These are phyloP conservation scores for Carex pumila DNA, from an alignment of 176 grass and related monocot species.

Conservation along the genomic window DNA sequence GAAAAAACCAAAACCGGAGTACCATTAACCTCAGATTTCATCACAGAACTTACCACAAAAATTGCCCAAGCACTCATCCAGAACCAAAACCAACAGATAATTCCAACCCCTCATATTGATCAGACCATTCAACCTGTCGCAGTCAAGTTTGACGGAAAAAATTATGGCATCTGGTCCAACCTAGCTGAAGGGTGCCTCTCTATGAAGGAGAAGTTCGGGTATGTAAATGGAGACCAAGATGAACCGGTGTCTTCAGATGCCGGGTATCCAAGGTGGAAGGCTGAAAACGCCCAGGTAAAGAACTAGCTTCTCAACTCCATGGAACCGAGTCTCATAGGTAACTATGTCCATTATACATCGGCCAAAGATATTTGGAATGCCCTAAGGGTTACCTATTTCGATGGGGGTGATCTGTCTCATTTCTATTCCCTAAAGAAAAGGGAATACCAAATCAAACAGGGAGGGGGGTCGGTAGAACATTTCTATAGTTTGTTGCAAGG, in stretches of 20 bases:
- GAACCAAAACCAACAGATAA: neutral
- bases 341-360: neutral
- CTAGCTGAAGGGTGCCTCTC: neutral
- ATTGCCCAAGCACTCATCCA: neutral
- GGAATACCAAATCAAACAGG: neutral
- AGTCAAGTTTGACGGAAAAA: neutral
- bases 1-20: neutral
- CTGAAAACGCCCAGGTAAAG: conserved; percentile 1
- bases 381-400: neutral
- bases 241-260: neutral
- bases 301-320: neutral
- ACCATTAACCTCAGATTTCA: neutral
- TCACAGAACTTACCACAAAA: neutral
- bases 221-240: neutral
- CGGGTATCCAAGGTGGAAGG: neutral
- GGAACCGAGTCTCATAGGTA: neutral
- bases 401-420: neutral
- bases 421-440: neutral
- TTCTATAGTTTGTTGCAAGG: neutral
- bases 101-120: neutral
- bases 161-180: neutral
- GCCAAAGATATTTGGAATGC: neutral
- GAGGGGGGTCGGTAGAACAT: neutral
- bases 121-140: neutral
- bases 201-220: neutral